Percentiles rank a stretch among this genome's conserved stretches.
Conservation (phyloP, 2,329 filamentous ascomycete species). For the Penicillium sp. region DNA sequence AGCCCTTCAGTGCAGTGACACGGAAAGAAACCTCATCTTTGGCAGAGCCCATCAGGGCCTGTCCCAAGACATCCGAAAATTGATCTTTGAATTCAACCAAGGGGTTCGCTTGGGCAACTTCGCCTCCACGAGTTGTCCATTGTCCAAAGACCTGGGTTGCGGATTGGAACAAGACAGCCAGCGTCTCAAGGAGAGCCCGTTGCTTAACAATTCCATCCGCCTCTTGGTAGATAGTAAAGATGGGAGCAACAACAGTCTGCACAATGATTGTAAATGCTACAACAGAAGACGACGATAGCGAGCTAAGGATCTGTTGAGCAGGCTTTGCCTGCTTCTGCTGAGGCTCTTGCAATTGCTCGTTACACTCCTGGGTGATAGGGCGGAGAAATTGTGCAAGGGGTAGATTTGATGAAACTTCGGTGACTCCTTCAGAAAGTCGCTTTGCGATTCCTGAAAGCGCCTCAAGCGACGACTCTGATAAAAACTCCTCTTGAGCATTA, state of each 20-base stretch:
- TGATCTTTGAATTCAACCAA: slow-evolving; percentile 52
- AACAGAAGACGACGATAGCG: slow-evolving; percentile 56
- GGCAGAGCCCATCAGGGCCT: slow-evolving; percentile 53
- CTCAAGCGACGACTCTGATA: slow-evolving; percentile 60
- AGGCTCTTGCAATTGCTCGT: slow-evolving; percentile 67
- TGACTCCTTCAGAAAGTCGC: slow-evolving; percentile 52
- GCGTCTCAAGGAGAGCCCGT: slow-evolving; percentile 62
- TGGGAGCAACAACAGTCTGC: slow-evolving; percentile 56
- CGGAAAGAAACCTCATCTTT: slow-evolving; percentile 55
- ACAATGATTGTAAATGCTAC: slow-evolving; percentile 58
- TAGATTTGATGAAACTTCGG: slow-evolving; percentile 39
- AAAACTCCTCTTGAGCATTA: slow-evolving; percentile 65
- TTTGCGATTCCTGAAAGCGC: slow-evolving; percentile 57
- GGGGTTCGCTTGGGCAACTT: slow-evolving; percentile 42
- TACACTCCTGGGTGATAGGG: slow-evolving; percentile 66
- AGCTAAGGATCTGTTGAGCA: slow-evolving; percentile 61
- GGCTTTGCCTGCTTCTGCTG: slow-evolving; percentile 69
- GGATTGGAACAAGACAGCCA: slow-evolving; percentile 60
- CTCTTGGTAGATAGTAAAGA: slow-evolving; percentile 62
- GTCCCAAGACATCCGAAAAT: slow-evolving; percentile 56
- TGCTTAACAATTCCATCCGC: slow-evolving; percentile 64
- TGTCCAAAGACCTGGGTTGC: slow-evolving; percentile 58
- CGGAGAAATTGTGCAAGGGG: slow-evolving; percentile 57
- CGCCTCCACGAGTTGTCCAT: slow-evolving; percentile 50
- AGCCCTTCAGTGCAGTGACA: slow-evolving; percentile 48